Percentiles rank a stretch among this genome's conserved stretches.
phyloP scores from a whole-genome alignment of 139 green algal genomes.

The Chlorella ohadii region DNA sequence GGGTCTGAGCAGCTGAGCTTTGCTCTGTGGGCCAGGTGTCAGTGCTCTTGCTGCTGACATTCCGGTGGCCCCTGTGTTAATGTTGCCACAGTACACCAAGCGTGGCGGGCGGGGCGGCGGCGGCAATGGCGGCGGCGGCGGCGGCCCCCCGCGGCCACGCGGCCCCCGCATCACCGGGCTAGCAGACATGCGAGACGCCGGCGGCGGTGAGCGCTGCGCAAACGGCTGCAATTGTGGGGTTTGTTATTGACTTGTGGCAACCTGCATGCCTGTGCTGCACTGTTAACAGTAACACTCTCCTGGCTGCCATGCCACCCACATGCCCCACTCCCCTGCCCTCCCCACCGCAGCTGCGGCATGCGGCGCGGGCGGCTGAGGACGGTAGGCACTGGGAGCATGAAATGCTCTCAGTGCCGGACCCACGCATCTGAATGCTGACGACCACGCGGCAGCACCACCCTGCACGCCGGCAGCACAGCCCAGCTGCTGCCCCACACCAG shows the following conservation, averaged over 20 bases:
- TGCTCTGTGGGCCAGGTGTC: neutral
- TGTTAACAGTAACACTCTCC: no score
- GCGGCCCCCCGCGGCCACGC: neutral
- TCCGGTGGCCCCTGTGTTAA: no score
- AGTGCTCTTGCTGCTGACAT: no score
- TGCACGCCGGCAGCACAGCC: neutral
- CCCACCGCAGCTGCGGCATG: slow-evolving; percentile 23
- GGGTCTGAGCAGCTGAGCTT: no score
- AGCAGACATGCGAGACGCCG: slow-evolving; percentile 41
- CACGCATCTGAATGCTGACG: neutral
- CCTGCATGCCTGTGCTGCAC: no score
- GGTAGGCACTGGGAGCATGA: slow-evolving; percentile 45
- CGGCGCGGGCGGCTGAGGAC: slow-evolving; percentile 51
- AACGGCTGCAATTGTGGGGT: no score
- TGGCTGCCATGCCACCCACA: no score
- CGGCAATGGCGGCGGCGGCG: slow-evolving; percentile 25
- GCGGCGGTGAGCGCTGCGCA: slow-evolving; percentile 33
- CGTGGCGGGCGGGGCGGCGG: neutral
- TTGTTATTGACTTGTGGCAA: no score
- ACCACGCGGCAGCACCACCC: neutral
- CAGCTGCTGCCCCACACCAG: neutral
- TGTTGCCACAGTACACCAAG: neutral
- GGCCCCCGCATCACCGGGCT: slow-evolving; percentile 42
- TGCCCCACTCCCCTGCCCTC: neutral
- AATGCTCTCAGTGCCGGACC: neutral